These are phyloP conservation scores for Gentiana straminea DNA, from an alignment of 257 asterid genomes.

Conservation along the genomic window DNA sequence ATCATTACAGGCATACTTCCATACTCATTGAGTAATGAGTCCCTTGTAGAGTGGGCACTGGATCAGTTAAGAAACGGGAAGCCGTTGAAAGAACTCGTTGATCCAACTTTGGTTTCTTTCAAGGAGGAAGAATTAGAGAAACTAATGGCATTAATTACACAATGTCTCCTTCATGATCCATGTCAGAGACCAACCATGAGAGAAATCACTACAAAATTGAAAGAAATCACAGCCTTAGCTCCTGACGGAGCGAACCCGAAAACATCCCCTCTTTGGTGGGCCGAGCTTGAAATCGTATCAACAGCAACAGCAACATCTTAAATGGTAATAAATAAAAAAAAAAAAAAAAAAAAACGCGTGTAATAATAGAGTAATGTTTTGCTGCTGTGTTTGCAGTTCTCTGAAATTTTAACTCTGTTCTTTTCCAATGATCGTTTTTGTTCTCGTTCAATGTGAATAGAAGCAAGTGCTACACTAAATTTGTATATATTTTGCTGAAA, in stretches of 20 bases:
- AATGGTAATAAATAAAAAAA: background rate
- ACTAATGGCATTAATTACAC: conserved; percentile 35
- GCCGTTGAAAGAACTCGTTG: conserved; percentile 36
- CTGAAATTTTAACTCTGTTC: too few species aligned
- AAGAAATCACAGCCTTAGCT: conserved; percentile 38
- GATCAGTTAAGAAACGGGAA: conserved; percentile 34
- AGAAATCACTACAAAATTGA: conserved; percentile 40
- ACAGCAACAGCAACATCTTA: conserved; percentile 8
- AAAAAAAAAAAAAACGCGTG: background rate
- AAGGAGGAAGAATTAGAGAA: conserved; percentile 37
- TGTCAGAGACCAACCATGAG: conserved; percentile 39
- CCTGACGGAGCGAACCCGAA: conserved; percentile 30
- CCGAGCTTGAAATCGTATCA: conserved; percentile 25
- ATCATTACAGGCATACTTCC: conserved; percentile 73
- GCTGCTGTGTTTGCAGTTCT: background rate
- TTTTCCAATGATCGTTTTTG: background rate
- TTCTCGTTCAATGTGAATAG: background rate
- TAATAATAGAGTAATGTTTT: background rate
- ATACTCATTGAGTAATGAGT: conserved; percentile 11
- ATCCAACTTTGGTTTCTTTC: conserved; percentile 46
- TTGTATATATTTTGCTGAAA: background rate
- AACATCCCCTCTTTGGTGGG: conserved; percentile 32
- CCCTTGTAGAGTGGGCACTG: conserved; percentile 49
- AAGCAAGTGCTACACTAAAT: background rate
- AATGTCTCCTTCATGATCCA: conserved; percentile 35